Evolutionary conservation across 2,329 filamentous ascomycete genomes (phyloP), one percentile per base, ranked within the genome.

Genomic region (Plectosphaerella cucumerina): DNA sequence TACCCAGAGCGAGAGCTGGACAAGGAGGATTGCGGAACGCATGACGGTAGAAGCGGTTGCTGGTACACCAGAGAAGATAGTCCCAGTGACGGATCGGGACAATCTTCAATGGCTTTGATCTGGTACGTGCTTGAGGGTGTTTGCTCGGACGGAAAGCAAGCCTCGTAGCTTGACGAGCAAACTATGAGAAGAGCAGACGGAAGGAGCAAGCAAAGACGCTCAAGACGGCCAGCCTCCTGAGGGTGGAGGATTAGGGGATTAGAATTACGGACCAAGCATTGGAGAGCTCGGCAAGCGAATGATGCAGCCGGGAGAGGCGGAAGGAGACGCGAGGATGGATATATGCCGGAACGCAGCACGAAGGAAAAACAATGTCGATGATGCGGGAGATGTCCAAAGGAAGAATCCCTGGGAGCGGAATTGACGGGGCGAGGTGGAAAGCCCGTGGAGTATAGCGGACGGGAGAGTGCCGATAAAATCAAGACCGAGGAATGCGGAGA

Each of bases 1-100:
- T 50, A 70, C 66, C 67, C 73, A 79, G 61, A 81, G 60, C 58
- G 74, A 70, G 61, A 82, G 62, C 60, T 74, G 73, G 53, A 75
- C 59, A 42, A 80, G 57, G 53, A 71, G 48, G 42, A 63, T 54
- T 49, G 61, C 56, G 47, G 68, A 60, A 56, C 68, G 69, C 76
- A 80, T 80, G 43, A 17, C 35, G 50, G 22, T 44, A 23, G 17
- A 21, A 47, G 42, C 15, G 3, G 33, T 20, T n/a, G 22, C 15
- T 15, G 20, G 33, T 39, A 11, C 18, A 23, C 48, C 22, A 18
- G n/a, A n/a, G 26, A 39, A 22, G 23, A 22, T 45, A 23, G 37
- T 23, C 17, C 11, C 34, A 45, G 37, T 39, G 10, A 22, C 39
- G 21, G 21, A 41, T 45, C 26, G 45, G 21, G 11, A 44, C 37